Evolutionary conservation across 2,329 filamentous ascomycete species (phyloP).

Genomic region (Aspergillus awamori): DNA sequence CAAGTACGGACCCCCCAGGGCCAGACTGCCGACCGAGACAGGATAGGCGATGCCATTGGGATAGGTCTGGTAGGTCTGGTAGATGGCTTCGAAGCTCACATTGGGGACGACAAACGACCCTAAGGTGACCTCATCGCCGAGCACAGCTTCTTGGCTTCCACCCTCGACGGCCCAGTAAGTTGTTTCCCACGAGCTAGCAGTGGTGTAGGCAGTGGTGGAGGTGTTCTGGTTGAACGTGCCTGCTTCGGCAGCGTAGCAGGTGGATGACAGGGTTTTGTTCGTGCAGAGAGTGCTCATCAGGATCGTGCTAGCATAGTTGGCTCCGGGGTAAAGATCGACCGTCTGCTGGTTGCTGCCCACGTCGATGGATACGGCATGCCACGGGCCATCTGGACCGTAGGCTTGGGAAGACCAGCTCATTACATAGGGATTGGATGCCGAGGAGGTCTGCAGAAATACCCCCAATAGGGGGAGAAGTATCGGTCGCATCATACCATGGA

Average conservation of each 20-base stretch:
- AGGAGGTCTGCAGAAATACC: neutral
- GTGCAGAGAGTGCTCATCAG: slow-evolving; percentile 21
- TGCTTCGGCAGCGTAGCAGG: slow-evolving; percentile 20
- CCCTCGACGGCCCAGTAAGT: slow-evolving; percentile 21
- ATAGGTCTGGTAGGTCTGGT: slow-evolving; percentile 26
- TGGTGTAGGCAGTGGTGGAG: slow-evolving; percentile 16
- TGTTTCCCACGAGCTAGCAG: slow-evolving; percentile 15
- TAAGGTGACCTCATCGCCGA: slow-evolving; percentile 16
- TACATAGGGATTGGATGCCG: slow-evolving; percentile 13
- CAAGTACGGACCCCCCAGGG: slow-evolving; percentile 20
- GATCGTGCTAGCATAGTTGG: slow-evolving; percentile 19
- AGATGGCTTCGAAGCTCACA: slow-evolving; percentile 22
- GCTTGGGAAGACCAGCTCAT: slow-evolving; percentile 23
- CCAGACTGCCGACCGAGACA: slow-evolving; percentile 23
- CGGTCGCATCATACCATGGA: slow-evolving; percentile 5
- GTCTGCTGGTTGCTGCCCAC: slow-evolving; percentile 22
- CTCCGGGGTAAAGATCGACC: slow-evolving; percentile 24
- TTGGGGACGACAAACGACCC: slow-evolving; percentile 17
- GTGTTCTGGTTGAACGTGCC: slow-evolving; percentile 18
- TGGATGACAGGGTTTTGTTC: slow-evolving; percentile 17
- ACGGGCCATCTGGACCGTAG: slow-evolving; percentile 32
- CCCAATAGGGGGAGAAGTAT: slow-evolving; percentile 3
- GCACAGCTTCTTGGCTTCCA: slow-evolving; percentile 9
- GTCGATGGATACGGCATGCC: slow-evolving; percentile 27
- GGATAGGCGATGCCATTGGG: slow-evolving; percentile 24